Evolutionary conservation across 108 stramenopile species (phyloP).

Genomic region (Aurantiochytrium sp.): DNA sequence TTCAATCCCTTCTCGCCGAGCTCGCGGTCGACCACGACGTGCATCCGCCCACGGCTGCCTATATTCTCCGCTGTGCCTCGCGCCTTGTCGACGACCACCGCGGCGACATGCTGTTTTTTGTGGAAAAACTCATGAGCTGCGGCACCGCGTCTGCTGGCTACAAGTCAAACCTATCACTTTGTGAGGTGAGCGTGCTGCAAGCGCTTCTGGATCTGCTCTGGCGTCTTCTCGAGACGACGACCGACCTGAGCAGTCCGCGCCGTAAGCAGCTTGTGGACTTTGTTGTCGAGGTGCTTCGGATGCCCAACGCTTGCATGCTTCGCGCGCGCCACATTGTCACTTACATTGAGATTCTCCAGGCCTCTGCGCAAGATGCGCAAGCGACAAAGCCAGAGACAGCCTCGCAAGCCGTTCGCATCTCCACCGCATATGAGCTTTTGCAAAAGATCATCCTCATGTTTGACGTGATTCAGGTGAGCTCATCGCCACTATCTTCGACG

Average conservation of each 20-base stretch:
- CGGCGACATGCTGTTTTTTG: constrained; percentile 1
- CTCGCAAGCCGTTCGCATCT: background rate
- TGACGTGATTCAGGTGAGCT: background rate
- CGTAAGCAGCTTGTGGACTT: background rate
- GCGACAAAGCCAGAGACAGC: background rate
- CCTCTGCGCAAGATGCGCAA: background rate
- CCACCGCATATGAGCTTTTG: background rate
- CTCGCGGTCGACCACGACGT: background rate
- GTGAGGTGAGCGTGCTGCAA: background rate
- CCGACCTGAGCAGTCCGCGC: background rate
- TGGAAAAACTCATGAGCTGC: background rate
- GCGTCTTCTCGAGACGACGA: background rate
- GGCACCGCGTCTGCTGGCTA: background rate
- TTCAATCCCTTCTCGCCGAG: background rate
- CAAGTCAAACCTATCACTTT: background rate
- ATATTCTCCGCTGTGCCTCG: background rate
- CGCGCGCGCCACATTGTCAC: background rate
- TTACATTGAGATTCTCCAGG: background rate
- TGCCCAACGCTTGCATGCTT: background rate
- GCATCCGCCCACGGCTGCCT: background rate
- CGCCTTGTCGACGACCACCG: background rate
- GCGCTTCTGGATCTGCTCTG: background rate
- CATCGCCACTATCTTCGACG: background rate
- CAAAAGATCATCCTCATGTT: background rate
- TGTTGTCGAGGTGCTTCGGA: background rate